phyloP scores from a whole-genome alignment of 2,329 filamentous ascomycete species.

The Cercospora zeina region DNA sequence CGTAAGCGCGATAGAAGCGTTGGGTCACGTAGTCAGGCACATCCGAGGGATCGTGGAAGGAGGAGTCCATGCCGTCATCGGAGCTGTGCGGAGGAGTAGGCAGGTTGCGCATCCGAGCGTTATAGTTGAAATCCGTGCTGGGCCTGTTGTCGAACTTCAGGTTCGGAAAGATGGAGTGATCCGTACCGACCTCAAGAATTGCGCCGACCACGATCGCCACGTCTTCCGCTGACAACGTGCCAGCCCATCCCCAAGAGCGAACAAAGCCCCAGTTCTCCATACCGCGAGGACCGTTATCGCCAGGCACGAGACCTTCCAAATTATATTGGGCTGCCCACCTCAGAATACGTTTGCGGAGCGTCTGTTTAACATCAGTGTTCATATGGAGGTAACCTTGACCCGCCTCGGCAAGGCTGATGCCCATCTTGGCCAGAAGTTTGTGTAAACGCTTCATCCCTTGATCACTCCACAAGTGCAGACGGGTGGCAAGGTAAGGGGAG shows the following conservation, averaged over 20 bases:
- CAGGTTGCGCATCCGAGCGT: conserved; percentile 33
- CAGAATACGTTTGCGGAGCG: conserved; percentile 77
- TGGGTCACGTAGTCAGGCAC: conserved; percentile 50
- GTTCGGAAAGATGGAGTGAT: conserved; percentile 27
- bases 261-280: conserved; percentile 98
- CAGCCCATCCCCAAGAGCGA: conserved; percentile 95
- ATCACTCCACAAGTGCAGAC: conserved; percentile 93
- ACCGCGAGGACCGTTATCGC: conserved; percentile 63
- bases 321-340: conserved; percentile 94
- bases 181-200: conserved; percentile 78
- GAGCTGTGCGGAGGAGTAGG: conserved; percentile 40
- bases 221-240: conserved; percentile 88
- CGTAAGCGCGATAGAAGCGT: conserved; percentile 61
- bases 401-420: conserved; percentile 88
- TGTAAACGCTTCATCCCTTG: conserved; percentile 82
- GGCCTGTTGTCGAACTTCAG: conserved; percentile 24
- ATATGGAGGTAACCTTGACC: conserved; percentile 97
- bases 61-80: conserved; percentile 35
- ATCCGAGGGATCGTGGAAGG: conserved; percentile 26
- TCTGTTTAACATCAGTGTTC: conserved; percentile 94
- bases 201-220: conserved; percentile 91
- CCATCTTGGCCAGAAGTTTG: conserved; percentile 97
- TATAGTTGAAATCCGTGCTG: conserved; percentile 33
- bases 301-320: conserved; percentile 86
- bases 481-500: conserved; percentile 88